These are phyloP conservation scores for Panaeolus cyanescens DNA, from an alignment of 768 basidiomycete genomes.

Conservation along the genomic window DNA sequence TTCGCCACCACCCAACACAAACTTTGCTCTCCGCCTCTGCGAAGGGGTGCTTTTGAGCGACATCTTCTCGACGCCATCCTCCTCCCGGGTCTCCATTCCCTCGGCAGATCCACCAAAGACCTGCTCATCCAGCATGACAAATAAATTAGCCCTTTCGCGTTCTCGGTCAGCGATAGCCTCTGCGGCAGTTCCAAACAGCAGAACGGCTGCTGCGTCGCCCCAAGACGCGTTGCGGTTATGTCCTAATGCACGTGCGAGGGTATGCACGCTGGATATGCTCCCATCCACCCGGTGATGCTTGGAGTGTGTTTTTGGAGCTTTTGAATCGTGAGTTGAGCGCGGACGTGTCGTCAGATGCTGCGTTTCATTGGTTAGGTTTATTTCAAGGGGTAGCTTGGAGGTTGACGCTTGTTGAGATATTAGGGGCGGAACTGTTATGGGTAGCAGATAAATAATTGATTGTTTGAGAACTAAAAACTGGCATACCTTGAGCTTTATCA, in stretches of 20 bases:
- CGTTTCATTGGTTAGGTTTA: too few relatives aligned
- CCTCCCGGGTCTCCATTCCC: background rate
- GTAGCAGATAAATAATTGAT: background rate
- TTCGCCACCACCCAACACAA: background rate
- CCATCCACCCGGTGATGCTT: background rate
- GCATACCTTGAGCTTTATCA: background rate
- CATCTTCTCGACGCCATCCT: background rate
- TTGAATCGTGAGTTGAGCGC: background rate
- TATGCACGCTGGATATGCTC: background rate
- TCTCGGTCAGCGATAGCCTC: background rate
- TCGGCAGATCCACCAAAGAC: background rate
- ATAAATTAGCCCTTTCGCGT: background rate
- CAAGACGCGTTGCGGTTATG: background rate
- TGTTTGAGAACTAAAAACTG: background rate
- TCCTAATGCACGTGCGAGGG: background rate
- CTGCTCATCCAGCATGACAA: background rate
- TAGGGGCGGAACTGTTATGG: background rate
- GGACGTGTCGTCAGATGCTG: too few relatives aligned
- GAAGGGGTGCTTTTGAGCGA: background rate
- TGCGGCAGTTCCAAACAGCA: background rate
- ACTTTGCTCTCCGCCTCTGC: background rate
- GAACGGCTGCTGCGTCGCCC: background rate
- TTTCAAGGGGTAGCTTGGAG: background rate
- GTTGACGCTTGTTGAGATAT: background rate
- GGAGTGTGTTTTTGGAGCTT: background rate